Evolutionary conservation across 345 rosid genomes (phyloP).

Genomic region (Boechera divaricarpa): DNA sequence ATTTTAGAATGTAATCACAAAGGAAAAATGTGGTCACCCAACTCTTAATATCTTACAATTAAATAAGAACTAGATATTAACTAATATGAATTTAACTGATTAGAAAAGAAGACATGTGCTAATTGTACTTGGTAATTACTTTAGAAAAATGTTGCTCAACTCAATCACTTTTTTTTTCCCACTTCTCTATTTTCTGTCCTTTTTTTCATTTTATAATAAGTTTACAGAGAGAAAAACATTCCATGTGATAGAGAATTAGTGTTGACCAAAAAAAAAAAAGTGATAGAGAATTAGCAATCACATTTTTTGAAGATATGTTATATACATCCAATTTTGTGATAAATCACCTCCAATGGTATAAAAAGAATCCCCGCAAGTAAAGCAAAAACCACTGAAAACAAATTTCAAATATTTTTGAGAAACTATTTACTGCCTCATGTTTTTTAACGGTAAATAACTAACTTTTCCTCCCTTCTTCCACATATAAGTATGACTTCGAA

Average conservation of each 20-base stretch:
- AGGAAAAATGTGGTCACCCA: no score
- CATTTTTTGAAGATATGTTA: neutral
- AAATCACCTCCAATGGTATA: conserved; percentile 27
- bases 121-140: neutral
- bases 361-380: conserved; percentile 40
- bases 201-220: neutral
- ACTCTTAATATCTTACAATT: no score
- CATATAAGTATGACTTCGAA: conserved; percentile 31
- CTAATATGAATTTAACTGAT: neutral
- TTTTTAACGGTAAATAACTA: conserved; percentile 36
- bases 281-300: neutral
- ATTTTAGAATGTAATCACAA: no score
- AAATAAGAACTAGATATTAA: neutral
- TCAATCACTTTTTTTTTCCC: neutral
- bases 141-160: neutral
- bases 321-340: conserved; percentile 11
- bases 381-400: conserved; percentile 39
- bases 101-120: neutral
- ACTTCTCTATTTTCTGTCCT: neutral
- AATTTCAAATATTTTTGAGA: neutral
- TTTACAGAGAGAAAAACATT: neutral
- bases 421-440: conserved; percentile 35
- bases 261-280: no score
- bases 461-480: conserved; percentile 31
- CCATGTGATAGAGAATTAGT: neutral